Percentiles rank a stretch among this genome's conserved stretches.
These are phyloP conservation scores for Litchi chinensis DNA, from an alignment of 345 rosid genomes.

Conservation along the genomic window DNA sequence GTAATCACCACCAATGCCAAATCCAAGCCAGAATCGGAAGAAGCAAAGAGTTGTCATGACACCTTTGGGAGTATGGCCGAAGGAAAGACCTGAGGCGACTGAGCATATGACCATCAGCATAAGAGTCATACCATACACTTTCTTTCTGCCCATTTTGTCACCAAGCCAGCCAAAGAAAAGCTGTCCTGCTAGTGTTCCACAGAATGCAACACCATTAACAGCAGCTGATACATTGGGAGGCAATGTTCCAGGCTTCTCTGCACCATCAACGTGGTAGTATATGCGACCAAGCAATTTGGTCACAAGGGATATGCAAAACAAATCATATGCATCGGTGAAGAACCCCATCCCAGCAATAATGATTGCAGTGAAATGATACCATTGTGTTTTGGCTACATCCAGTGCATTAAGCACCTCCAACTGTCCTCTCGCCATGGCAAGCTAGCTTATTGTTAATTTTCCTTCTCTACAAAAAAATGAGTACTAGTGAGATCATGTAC, in stretches of 20 bases:
- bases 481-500: slow-evolving; percentile 1
- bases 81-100: slow-evolving; percentile 70
- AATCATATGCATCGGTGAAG: slow-evolving; percentile 84
- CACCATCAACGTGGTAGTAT: slow-evolving; percentile 65
- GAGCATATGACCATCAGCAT: slow-evolving; percentile 79
- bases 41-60: slow-evolving; percentile 77
- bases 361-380: slow-evolving; percentile 84
- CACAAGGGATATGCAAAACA: slow-evolving; percentile 47
- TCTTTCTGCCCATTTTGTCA: slow-evolving; percentile 74
- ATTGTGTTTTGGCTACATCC: slow-evolving; percentile 76
- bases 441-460: neutral
- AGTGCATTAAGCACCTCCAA: slow-evolving; percentile 68
- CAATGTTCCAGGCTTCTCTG: slow-evolving; percentile 57
- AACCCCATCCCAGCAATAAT: slow-evolving; percentile 87
- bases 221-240: slow-evolving; percentile 81
- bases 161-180: slow-evolving; percentile 90
- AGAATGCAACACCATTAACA: slow-evolving; percentile 75
- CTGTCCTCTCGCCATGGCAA: slow-evolving; percentile 53
- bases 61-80: slow-evolving; percentile 46
- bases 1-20: slow-evolving; percentile 83
- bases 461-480: neutral
- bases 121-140: slow-evolving; percentile 77
- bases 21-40: slow-evolving; percentile 87
- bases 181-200: slow-evolving; percentile 72
- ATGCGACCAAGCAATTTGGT: slow-evolving; percentile 62